These are phyloP conservation scores for Calamus simplicifolius DNA, from an alignment of 176 grass and related monocot genomes.

Conservation along the genomic window DNA sequence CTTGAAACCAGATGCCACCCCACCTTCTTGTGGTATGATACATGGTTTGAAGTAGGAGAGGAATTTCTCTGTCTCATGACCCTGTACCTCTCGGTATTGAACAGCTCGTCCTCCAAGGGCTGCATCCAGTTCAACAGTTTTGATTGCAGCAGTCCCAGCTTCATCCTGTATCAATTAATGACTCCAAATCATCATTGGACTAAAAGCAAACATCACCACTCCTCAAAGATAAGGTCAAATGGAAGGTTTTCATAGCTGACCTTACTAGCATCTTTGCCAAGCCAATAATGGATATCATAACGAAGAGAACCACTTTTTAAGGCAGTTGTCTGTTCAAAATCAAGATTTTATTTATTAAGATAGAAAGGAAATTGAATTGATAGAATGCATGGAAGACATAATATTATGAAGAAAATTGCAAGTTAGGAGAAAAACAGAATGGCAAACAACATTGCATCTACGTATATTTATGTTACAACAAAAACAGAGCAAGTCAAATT, in stretches of 20 bases:
- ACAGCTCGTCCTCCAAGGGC: conserved; percentile 87
- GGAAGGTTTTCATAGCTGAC: conserved; percentile 35
- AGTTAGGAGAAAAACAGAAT: too few species aligned
- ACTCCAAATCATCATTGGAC: conserved; percentile 10
- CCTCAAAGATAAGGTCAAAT: neutral
- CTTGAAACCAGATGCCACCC: conserved; percentile 77
- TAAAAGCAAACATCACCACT: too few species aligned
- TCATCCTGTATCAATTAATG: conserved; percentile 60
- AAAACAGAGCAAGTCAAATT: too few species aligned
- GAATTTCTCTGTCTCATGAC: conserved; percentile 94
- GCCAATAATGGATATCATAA: conserved; percentile 98
- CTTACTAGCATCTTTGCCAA: conserved; percentile 95
- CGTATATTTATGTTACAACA: too few species aligned
- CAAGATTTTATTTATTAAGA: conserved; percentile 9
- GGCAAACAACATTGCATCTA: too few species aligned
- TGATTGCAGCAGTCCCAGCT: conserved; percentile 88
- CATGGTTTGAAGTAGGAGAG: conserved; percentile 99
- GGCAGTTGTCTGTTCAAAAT: conserved; percentile 50
- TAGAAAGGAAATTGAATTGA: neutral
- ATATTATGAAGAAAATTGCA: too few species aligned
- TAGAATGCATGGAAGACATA: too few species aligned
- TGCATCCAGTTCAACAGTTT: conserved; percentile 93
- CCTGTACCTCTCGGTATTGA: conserved; percentile 95
- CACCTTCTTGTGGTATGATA: conserved; percentile 92
- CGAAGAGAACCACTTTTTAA: conserved; percentile 86